These are phyloP conservation scores for Picea abies DNA, from an alignment of 83 land plant genomes.

Conservation along the genomic window DNA sequence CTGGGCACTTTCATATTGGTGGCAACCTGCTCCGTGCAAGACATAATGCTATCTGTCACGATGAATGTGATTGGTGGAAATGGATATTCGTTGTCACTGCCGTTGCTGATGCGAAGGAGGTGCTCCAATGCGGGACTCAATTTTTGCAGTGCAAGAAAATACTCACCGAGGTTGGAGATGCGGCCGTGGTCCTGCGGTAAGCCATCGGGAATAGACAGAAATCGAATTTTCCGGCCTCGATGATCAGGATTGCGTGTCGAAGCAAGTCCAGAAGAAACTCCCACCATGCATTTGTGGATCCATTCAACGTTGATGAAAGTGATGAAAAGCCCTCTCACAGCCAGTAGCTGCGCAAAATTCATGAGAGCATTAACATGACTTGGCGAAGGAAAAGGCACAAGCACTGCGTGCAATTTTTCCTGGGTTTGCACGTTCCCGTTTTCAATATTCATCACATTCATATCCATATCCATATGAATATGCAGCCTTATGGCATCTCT, in stretches of 20 bases:
- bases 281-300: not conserved
- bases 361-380: not conserved
- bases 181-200: not conserved
- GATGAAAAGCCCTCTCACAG: not conserved
- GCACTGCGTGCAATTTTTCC: not conserved
- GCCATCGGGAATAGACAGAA: not conserved
- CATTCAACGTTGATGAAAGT: not conserved
- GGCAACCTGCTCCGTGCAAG: slow-evolving; percentile 21
- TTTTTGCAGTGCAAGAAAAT: not conserved
- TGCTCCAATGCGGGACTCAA: not conserved
- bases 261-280: not conserved
- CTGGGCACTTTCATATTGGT: too few species aligned
- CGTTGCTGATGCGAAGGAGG: too few species aligned
- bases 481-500: too few species aligned
- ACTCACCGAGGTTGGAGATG: not conserved
- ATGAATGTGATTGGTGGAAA: slow-evolving; percentile 24
- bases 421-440: too few species aligned
- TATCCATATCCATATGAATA: too few species aligned
- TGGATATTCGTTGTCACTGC: too few species aligned
- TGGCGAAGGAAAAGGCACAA: not conserved
- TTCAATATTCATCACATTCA: too few species aligned
- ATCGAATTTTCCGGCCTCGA: not conserved
- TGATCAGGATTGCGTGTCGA: not conserved
- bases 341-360: not conserved
- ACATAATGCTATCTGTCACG: slow-evolving; percentile 19